phyloP scores from a whole-genome alignment of 495 filamentous ascomycete genomes.

The Schizothecium vesticola region DNA sequence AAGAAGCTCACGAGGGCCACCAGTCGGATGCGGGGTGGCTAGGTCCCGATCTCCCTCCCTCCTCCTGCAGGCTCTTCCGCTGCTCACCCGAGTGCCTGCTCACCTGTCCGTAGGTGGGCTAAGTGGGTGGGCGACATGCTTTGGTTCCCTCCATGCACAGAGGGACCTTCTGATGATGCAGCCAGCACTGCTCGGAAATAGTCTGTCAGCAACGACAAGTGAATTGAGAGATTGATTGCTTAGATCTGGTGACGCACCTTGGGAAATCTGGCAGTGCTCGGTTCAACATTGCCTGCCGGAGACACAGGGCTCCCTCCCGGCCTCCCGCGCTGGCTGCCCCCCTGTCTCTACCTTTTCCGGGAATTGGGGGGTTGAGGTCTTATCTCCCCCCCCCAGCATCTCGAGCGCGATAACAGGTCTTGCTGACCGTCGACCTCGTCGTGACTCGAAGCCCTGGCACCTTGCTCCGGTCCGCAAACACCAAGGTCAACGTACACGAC shows the following conservation, averaged over 20 bases:
- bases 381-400: slow-evolving; percentile 4
- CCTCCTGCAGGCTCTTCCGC: neutral
- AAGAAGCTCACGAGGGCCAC: neutral
- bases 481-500: neutral
- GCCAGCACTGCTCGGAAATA: neutral
- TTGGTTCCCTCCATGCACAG: neutral
- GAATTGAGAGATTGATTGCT: neutral
- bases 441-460: neutral
- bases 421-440: slow-evolving; percentile 13
- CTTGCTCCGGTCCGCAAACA: neutral
- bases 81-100: neutral
- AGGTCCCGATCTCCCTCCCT: neutral
- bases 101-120: neutral
- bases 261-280: neutral
- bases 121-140: neutral
- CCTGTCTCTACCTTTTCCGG: slow-evolving; percentile 1
- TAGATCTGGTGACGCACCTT: neutral
- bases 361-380: neutral
- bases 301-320: neutral
- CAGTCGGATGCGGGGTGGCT: neutral
- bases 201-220: neutral
- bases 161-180: neutral
- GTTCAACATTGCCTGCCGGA: neutral
- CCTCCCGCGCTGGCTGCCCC: too few species aligned
- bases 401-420: slow-evolving; percentile 15